phyloP scores from a whole-genome alignment of 108 stramenopile genomes.

The Cylindrotheca closterium region DNA sequence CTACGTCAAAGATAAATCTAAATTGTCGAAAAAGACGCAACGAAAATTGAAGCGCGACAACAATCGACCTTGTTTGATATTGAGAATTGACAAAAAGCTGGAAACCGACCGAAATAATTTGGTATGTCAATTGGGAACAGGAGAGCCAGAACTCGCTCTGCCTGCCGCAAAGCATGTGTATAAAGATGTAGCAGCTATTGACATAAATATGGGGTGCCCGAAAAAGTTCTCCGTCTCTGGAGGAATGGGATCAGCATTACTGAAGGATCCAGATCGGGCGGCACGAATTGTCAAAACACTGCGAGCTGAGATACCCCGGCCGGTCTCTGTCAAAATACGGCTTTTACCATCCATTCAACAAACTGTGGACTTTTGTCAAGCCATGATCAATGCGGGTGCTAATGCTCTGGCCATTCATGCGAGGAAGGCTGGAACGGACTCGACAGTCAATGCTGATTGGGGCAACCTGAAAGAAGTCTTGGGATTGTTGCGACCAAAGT shows the following conservation, averaged over 20 bases:
- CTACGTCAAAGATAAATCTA: conserved; percentile 60
- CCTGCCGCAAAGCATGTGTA: conserved; percentile 76
- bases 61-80: conserved; percentile 53
- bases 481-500: conserved; percentile 36
- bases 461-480: conserved; percentile 77
- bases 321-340: conserved; percentile 94
- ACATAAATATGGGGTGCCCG: conserved; percentile 99
- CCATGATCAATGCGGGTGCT: conserved; percentile 89
- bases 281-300: conserved; percentile 68
- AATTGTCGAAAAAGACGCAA: conserved; percentile 53
- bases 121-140: conserved; percentile 94
- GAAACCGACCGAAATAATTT: conserved; percentile 64
- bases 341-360: conserved; percentile 70
- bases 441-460: conserved; percentile 73
- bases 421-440: conserved; percentile 65
- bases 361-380: conserved; percentile 77
- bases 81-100: conserved; percentile 66
- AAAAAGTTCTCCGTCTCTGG: conserved; percentile 91
- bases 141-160: conserved; percentile 78
- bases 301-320: conserved; percentile 42
- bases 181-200: conserved; percentile 86
- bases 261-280: conserved; percentile 73
- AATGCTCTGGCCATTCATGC: conserved; percentile 95
- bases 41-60: conserved; percentile 41
- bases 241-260: conserved; percentile 94